Evolutionary conservation across 1,139 yeast species (phyloP), one percentile per base, ranked within the genome.

Genomic region (Geotrichum phurueaensis): DNA sequence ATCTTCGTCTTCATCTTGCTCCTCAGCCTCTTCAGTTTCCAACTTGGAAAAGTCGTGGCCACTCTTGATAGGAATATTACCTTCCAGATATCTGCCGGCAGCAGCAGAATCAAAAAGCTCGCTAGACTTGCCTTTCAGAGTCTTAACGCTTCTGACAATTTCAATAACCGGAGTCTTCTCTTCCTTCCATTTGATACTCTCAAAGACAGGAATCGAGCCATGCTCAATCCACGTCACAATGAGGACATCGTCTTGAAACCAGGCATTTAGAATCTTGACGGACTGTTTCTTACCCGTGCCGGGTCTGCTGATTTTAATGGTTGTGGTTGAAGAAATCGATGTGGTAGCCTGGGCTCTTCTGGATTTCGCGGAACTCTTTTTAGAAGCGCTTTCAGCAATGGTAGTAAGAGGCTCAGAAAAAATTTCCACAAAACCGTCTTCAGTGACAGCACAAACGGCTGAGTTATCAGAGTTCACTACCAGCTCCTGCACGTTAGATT

Each of bases 71-170:
- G 64, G 85, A 0, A 96, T 84, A 64, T 82, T 79, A 49, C 84
- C 82, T 72, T 92, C 98, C 60, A 80, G 82, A 71, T 91, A 94
- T 4, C 62, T 62, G 4, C 65, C 80, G 0, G 87, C 80, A 0
- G 96, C 85, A 1, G 96, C 91, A 2, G 83, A 71, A 74, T 89
- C 96, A 63, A 81, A 84, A 3, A 89, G 90, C 61, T 78, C 76
- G 51, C 76, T 69, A 15, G 61, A 62, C 25, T 64, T 51, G 15
- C 64, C 65, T 12, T 61, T 51, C 25, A 65, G 54, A 20, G 66
- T 64, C 22, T 60, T 58, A 29, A 67, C 61, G 29, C 66, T 66
- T 53, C 63, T 66, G 29, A 59, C 60, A 23, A 68, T 54, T 50
- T 65, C 67, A 53, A 67, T 59, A 2, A 64, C 61, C n/a, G 67